A percentile compares a stretch with the other conserved stretches of the same genome.
phyloP scores from a whole-genome alignment of 2,329 filamentous ascomycete species.

The Hypoxylon sp. region DNA sequence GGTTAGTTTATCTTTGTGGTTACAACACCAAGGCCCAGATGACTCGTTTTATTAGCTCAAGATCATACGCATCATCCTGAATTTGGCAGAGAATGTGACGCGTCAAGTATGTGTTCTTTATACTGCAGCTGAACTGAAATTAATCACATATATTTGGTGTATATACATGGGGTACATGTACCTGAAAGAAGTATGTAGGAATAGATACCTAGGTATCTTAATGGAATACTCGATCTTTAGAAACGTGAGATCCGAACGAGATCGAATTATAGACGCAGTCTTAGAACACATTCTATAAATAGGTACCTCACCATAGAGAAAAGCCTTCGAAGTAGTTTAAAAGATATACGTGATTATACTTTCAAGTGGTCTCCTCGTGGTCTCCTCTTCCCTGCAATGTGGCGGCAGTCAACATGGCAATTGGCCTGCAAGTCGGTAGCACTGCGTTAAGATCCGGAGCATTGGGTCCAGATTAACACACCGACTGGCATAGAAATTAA shows the following conservation, averaged over 20 bases:
- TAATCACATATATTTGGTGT: too few relatives aligned
- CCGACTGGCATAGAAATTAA: slow-evolving; percentile 7
- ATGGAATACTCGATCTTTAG: neutral
- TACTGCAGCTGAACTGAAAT: too few relatives aligned
- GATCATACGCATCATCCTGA: neutral
- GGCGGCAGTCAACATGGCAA: neutral
- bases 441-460: slow-evolving; percentile 6
- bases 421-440: neutral
- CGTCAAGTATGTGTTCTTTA: too few relatives aligned
- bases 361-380: neutral
- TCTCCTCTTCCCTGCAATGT: neutral
- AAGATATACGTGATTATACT: neutral
- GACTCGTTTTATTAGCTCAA: neutral
- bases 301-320: too few relatives aligned
- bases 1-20: slow-evolving; percentile 5
- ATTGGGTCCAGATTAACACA: slow-evolving; percentile 2
- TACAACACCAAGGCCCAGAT: too few relatives aligned
- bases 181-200: neutral
- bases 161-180: too few relatives aligned
- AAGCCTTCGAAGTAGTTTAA: neutral
- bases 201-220: too few relatives aligned
- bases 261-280: neutral
- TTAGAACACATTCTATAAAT: too few relatives aligned
- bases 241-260: neutral
- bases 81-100: neutral